Evolutionary conservation across 441 rosid species (phyloP), one percentile per base, ranked within the genome.

Genomic region (Corymbia citriodora): DNA sequence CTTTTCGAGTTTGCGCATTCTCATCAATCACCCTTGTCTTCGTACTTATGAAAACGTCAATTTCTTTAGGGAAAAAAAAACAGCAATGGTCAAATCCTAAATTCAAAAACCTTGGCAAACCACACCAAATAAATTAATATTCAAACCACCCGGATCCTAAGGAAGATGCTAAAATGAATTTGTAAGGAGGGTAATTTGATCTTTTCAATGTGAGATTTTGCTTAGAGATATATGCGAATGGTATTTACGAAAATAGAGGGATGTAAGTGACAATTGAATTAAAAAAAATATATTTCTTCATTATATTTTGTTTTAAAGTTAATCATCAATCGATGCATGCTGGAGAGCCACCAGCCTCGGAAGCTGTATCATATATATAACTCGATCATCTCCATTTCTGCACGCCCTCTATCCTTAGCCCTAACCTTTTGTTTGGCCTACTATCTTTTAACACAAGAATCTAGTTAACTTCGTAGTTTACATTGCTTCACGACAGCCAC

Each of bases 61-160:
- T 1, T 4, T 79, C 0, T 74, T 11, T 74, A 1, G 1, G 40
- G 5, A 36, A 40, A 6, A 40, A 74, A 65, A 40, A 7, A 11
- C 9, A 6, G 6, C 8, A 21, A 4, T 40, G 8, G 9, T 21
- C 83, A 21, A 74, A 12, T 10, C 50, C 16, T 74, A 11, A 40
- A 10, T 40, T 10, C 8, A 74, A 74, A 19, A 36, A 74, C 10
- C 52, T 25, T 23, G 16, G 0, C 49, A 48, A 74, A 21, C 3
- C 1, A 4, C 15, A 15, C 17, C n/a, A 0, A 1, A 12, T 40
- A 1, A 0, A 40, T 29, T 74, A 40, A 74, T 40, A 12, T 36
- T 6, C 6, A 40, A 36, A 36, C 40, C 5, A 4, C 40, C 40
- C 40, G 5, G 5, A 36, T 36, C 16, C 9, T 21, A 3, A 74